Conservation (phyloP, 805 yeast species). For the Lipomyces chichibuensis region DNA sequence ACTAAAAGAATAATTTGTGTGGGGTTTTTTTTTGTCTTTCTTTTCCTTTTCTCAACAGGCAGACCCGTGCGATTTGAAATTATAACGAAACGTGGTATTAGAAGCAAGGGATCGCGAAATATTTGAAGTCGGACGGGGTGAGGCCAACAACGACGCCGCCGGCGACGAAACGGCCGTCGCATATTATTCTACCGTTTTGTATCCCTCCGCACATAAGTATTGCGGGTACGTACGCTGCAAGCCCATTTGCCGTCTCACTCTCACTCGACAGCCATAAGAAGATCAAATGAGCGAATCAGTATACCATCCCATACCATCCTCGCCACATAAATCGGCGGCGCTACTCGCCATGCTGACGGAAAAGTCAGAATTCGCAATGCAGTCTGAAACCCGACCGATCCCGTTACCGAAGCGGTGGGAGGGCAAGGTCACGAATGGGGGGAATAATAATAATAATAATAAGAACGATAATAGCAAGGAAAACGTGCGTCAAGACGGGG, state of each 20-base stretch:
- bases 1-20: too few relatives aligned
- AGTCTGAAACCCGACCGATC: not conserved
- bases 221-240: too few relatives aligned
- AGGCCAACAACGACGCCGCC: too few relatives aligned
- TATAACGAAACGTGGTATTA: not conserved
- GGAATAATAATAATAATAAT: not conserved
- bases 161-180: not conserved
- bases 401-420: not conserved
- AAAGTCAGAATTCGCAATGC: not conserved
- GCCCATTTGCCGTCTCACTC: too few relatives aligned
- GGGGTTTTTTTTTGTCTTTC: too few relatives aligned
- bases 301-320: not conserved
- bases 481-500: not conserved
- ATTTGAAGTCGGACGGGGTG: too few relatives aligned
- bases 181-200: too few relatives aligned
- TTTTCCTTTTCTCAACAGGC: not conserved
- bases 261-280: not conserved
- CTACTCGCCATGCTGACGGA: conserved; percentile 1
- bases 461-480: not conserved
- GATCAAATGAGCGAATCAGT: not conserved
- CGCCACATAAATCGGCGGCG: conserved; percentile 1
- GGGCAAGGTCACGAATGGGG: not conserved
- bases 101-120: too few relatives aligned
- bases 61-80: not conserved
- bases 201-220: too few relatives aligned